Evolutionary conservation across 148 eudicot species (phyloP).

Genomic region (Fagopyrum homotropicum): DNA sequence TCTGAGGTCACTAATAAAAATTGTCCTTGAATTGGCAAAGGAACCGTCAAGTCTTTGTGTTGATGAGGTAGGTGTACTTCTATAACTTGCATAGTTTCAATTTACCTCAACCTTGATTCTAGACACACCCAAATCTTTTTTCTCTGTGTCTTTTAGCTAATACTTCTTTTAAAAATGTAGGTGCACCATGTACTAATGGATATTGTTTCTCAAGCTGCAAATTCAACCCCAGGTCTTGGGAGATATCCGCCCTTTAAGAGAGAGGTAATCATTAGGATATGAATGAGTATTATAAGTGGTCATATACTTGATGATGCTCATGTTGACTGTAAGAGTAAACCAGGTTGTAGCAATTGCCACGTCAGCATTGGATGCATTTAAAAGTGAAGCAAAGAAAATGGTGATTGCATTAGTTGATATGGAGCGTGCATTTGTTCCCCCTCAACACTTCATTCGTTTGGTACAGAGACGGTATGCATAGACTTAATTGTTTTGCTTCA

Average conservation of each 20-base stretch:
- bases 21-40: constrained; percentile 87
- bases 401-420: constrained; percentile 95
- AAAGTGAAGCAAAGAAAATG: constrained; percentile 93
- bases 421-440: constrained; percentile 99
- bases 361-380: constrained; percentile 81
- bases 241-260: constrained; percentile 96
- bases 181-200: constrained; percentile 94
- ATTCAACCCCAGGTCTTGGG: constrained; percentile 96
- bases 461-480: constrained; percentile 88
- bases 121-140: not conserved
- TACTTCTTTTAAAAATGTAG: constrained; percentile 25
- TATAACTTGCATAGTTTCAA: not conserved
- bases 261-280: constrained; percentile 46
- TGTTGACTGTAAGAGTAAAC: constrained; percentile 6
- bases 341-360: constrained; percentile 93
- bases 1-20: constrained; percentile 79
- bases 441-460: constrained; percentile 96
- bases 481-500: not conserved
- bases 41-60: constrained; percentile 98
- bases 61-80: constrained; percentile 66
- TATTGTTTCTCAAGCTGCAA: constrained; percentile 92
- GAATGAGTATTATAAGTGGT: not conserved
- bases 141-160: not conserved
- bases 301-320: not conserved
- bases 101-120: not conserved